Evolutionary conservation across 2,329 filamentous ascomycete genomes (phyloP), one percentile per base, ranked within the genome.

Genomic region (Colletotrichum sp.): DNA sequence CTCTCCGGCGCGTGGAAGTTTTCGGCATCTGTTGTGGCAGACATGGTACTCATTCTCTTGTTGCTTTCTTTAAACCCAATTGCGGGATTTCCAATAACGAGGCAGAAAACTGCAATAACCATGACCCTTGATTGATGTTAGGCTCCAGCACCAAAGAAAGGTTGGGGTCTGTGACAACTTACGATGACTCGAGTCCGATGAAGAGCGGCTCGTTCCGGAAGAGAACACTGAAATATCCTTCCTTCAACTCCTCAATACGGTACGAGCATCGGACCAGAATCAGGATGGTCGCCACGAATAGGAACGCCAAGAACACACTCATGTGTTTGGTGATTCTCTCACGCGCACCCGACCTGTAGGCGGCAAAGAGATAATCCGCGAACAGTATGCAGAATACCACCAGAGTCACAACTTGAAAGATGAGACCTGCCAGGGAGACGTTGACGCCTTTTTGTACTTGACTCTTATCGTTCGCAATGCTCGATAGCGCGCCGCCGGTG

Each of bases 201-300:
- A 89, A 89, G 3, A 86, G 78, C 0, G 80, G 80, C 77, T 89
- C 81, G 36, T 88, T 81, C 55, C 81, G 81, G 63, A 91, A 89
- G 72, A 92, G 80, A 15, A 84, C 80, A 1, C 89, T 90, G 9
- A 78, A 80, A 83, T 90, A 93, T 4, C 91, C 91, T 32, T 90
- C 85, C 62, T 87, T 87, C 73, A 93, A 81, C 84, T 93, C 92
- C 0, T 88, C 88, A 32, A 92, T 90, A 62, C 92, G 88, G 79
- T 91, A 93, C 26, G 89, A 87, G 67, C 88, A 91, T 21, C 92
- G 85, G 8, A 90, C 86, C 67, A 92, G 87, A 76, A 93, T 90
- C 64, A 88, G 87, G 10, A 92, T 57, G 5, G 90, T 92, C 0
- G 90, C 87, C 5, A 90, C 79, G 3, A 85, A 82, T 12, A 92